Base-by-base conservation (phyloP, 1,284 basidiomycete species). In the Rhodofomes roseus region DNA sequence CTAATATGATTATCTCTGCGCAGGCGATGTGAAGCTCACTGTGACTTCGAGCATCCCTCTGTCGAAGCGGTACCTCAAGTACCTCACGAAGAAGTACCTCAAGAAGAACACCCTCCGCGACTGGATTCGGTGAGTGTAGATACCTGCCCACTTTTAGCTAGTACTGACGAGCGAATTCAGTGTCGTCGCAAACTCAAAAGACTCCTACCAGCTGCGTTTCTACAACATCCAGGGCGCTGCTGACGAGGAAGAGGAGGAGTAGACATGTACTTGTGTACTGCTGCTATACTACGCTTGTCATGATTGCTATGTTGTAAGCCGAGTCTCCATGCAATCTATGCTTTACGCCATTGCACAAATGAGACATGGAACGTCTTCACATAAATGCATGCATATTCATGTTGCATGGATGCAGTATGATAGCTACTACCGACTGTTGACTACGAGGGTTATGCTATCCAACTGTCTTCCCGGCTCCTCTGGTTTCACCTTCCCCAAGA, bases 31-130 rank as follows among this genome's bases (percentile, higher is more conserved):
- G 72, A 93, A 87, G 78, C 81, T 96, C 72, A 90, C 86, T 61
- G 84, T 96, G 64, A 86, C 87, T 54, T 89, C 92, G 58, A 87
- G 81, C 73, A 87, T 95, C 71, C 86, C 91, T 56, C 90, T 96
- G 78, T 96, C 94, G 60, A 96, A 96, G 79, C 84, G 93, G 62
- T 96, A 95, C 76, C 84, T 94, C 70, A 94, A 95, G 78, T 96
- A 96, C 79, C 83, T 96, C 65, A 96, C 94, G 60, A 96, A 96
- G 83, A 96, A 96, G 82, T 95, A 93, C 83, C 83, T 96, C 77
- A 95, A 95, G 81, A 94, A 93, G 82, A 92, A 92, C 77, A 79
- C 82, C 46, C 81, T 93, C 65, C 87, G 91, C 65, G 91, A 93
- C 76, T 93, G 90, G 89, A 90, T 93, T 73, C 90, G 90, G 83